These are phyloP conservation scores for Gossypium trilobum DNA, from an alignment of 441 rosid genomes.

Conservation along the genomic window DNA sequence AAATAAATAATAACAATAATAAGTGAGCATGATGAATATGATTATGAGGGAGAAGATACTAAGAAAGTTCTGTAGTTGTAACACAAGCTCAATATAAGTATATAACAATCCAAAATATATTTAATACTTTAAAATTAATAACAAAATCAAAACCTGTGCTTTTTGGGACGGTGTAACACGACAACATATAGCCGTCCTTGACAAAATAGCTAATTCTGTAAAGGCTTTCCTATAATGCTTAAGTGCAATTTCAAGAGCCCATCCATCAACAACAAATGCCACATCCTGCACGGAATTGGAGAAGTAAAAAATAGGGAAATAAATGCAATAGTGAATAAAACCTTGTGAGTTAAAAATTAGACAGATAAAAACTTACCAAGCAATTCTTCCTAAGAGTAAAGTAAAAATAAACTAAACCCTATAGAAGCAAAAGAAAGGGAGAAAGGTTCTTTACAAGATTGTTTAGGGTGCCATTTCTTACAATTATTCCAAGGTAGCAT, in stretches of 20 bases:
- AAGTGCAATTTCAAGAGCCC: constrained; percentile 96
- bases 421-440: background rate
- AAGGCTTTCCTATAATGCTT: constrained; percentile 74
- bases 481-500: background rate
- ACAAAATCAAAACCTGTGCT: constrained; percentile 61
- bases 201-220: constrained; percentile 84
- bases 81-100: background rate
- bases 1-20: background rate
- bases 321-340: background rate
- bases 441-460: background rate
- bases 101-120: constrained; percentile 5
- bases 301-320: background rate
- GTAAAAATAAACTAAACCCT: background rate
- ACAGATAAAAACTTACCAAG: background rate
- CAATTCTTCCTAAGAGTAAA: background rate
- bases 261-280: constrained; percentile 94
- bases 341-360: background rate
- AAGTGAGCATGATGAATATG: background rate
- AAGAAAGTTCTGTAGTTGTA: background rate
- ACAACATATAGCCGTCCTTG: constrained; percentile 97
- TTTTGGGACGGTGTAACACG: constrained; percentile 98
- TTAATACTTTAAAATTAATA: constrained; percentile 12
- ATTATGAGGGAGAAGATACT: background rate
- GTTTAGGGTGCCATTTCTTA: constrained; percentile 1
- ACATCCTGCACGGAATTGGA: constrained; percentile 45